phyloP scores from a whole-genome alignment of 805 yeast genomes.

The Barnettozyma sucrosica region DNA sequence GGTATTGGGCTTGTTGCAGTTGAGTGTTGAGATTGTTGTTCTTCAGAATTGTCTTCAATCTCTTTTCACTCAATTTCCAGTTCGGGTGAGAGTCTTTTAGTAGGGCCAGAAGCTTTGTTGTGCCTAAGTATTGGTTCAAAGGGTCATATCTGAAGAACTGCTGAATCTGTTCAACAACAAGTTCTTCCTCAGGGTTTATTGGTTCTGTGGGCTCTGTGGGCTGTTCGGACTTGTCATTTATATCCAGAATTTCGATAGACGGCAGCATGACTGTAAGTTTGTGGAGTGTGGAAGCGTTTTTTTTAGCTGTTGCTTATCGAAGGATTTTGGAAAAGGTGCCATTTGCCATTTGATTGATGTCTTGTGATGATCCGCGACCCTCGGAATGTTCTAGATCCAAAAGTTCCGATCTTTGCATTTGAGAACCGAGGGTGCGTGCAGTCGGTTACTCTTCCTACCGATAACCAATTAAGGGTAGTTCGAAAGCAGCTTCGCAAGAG shows the following conservation, averaged over 20 bases:
- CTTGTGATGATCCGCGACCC: neutral
- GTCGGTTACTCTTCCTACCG: too few species aligned
- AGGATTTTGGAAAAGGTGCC: neutral
- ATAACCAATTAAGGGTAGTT: neutral
- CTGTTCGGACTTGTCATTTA: conserved; percentile 23
- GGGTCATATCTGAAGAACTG: conserved; percentile 66
- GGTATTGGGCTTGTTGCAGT: conserved; percentile 42
- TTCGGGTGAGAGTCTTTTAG: conserved; percentile 46
- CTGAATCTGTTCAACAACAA: conserved; percentile 44
- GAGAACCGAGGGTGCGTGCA: neutral
- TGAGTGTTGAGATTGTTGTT: conserved; percentile 47
- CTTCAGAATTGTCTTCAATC: conserved; percentile 49
- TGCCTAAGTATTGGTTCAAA: conserved; percentile 50
- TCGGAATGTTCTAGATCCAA: neutral
- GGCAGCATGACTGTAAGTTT: conserved; percentile 10
- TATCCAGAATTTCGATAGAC: conserved; percentile 25
- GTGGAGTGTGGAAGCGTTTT: neutral
- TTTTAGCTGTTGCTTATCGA: too few species aligned
- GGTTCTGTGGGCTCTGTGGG: conserved; percentile 14
- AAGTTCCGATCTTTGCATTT: neutral
- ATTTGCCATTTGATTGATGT: too few species aligned
- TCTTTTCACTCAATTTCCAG: conserved; percentile 60
- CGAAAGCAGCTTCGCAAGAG: too few species aligned
- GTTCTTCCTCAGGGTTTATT: conserved; percentile 24
- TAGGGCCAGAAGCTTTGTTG: conserved; percentile 44